A percentile compares a stretch with the other conserved stretches of the same genome.
Conservation (phyloP, 306 rosid genomes). For the Cicer bijugum region DNA sequence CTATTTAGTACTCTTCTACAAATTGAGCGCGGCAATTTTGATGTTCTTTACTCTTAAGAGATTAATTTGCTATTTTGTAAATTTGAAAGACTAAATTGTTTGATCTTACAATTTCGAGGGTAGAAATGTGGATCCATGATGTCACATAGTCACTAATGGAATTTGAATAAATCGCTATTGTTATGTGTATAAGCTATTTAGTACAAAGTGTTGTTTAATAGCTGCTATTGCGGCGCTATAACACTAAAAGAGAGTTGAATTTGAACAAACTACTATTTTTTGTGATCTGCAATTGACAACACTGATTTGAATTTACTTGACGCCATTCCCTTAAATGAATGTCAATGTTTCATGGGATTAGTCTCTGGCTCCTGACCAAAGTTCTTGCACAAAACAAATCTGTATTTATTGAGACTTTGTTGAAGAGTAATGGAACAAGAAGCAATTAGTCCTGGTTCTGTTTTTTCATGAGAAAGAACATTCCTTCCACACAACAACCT, state of each 20-base stretch:
- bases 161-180: no score
- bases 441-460: constrained; percentile 23
- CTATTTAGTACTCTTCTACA: neutral
- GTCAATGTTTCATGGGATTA: no score
- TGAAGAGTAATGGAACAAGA: neutral
- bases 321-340: no score
- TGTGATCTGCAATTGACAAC: no score
- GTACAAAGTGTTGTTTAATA: no score
- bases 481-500: constrained; percentile 3
- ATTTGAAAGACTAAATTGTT: neutral
- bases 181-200: no score
- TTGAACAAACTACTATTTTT: no score
- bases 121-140: neutral
- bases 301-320: no score
- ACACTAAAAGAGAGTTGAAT: no score
- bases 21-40: neutral
- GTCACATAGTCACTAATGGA: no score
- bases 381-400: neutral
- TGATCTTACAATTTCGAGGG: neutral
- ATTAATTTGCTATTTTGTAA: neutral
- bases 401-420: constrained; percentile 18
- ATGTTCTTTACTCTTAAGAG: neutral
- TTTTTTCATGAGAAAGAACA: constrained; percentile 5
- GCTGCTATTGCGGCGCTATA: no score
- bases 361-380: neutral